A percentile compares a stretch with the other conserved stretches of the same genome.
These are phyloP conservation scores for Yamadazyma songkhlaensis DNA, from an alignment of 1,139 yeast species.

Conservation along the genomic window DNA sequence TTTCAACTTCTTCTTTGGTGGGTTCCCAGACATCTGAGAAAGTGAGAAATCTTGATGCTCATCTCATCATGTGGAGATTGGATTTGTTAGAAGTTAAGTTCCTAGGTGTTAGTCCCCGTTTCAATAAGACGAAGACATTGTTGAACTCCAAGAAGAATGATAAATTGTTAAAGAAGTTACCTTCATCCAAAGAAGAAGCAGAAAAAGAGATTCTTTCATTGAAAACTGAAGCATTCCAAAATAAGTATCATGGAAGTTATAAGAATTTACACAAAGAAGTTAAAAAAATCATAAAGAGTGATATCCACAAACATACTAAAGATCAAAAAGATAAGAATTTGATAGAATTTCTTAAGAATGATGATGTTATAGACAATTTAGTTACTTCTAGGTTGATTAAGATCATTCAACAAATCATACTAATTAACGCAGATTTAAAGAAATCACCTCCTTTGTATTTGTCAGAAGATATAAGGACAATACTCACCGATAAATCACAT, in stretches of 20 bases:
- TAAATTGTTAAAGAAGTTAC: constrained; percentile 42
- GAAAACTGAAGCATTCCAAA: constrained; percentile 44
- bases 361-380: constrained; percentile 22
- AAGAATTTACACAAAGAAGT: constrained; percentile 41
- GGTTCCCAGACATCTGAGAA: no score
- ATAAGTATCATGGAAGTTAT: constrained; percentile 49
- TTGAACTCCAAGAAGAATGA: constrained; percentile 46
- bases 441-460: constrained; percentile 33
- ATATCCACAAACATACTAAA: constrained; percentile 15
- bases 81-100: constrained; percentile 52
- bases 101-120: constrained; percentile 46
- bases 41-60: constrained; percentile 8
- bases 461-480: constrained; percentile 19
- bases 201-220: constrained; percentile 39
- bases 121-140: constrained; percentile 49
- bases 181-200: constrained; percentile 40
- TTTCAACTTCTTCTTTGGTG: background rate
- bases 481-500: constrained; percentile 26
- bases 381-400: constrained; percentile 35
- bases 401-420: constrained; percentile 23
- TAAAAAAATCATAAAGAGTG: constrained; percentile 24
- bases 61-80: constrained; percentile 42
- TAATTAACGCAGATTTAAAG: constrained; percentile 25
- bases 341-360: constrained; percentile 12
- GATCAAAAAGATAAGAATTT: constrained; percentile 4